These are phyloP conservation scores for Fraxinus velutina DNA, from an alignment of 305 asterid genomes.

Conservation along the genomic window DNA sequence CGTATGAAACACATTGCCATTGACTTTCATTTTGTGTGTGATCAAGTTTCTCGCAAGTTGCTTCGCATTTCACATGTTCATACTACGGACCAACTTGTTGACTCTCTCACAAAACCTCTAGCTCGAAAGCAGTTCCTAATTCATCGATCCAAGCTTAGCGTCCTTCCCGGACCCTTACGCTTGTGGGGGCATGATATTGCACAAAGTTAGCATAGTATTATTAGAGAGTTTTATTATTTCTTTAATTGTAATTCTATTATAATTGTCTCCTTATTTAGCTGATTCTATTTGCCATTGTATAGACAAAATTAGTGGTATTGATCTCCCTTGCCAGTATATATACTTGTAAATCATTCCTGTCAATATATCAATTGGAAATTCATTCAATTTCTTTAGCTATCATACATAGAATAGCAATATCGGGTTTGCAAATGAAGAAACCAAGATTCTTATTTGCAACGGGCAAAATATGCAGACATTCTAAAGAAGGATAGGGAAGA, in stretches of 20 bases:
- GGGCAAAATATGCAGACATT: not conserved
- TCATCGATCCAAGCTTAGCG: not conserved
- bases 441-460: not conserved
- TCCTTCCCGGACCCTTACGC: not conserved
- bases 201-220: not conserved
- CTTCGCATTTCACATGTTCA: not conserved
- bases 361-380: not conserved
- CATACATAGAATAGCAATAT: not conserved
- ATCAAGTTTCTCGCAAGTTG: not conserved
- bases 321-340: not conserved
- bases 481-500: not conserved
- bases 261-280: not conserved
- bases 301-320: not conserved
- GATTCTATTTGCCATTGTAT: not conserved
- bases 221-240: not conserved
- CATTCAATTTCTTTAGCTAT: not conserved
- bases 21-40: not conserved
- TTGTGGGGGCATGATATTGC: not conserved
- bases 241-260: too few relatives aligned
- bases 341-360: not conserved
- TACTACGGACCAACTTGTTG: not conserved
- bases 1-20: not conserved
- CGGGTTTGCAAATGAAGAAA: not conserved
- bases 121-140: not conserved
- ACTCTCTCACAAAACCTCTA: not conserved